Conservation (phyloP, 1,139 yeast species). For the Ogataea hybrid region DNA sequence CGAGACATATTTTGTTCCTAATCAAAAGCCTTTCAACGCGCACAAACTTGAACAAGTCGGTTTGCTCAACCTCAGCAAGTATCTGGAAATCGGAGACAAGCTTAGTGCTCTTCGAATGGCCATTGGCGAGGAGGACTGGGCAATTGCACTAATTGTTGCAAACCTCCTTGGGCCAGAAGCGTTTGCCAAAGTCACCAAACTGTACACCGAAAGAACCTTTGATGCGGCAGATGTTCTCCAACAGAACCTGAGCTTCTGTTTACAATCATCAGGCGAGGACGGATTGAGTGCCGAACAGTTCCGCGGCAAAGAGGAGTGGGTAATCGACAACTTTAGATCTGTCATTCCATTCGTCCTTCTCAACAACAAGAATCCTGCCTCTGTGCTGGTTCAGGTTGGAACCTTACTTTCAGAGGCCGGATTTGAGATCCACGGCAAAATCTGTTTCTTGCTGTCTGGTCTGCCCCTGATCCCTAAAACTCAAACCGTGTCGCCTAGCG, state of each 20-base stretch:
- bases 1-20: slow-evolving; percentile 13
- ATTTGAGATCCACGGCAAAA: slow-evolving; percentile 24
- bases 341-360: slow-evolving; percentile 30
- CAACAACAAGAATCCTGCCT: slow-evolving; percentile 34
- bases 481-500: slow-evolving; percentile 32
- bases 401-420: slow-evolving; percentile 43
- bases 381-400: slow-evolving; percentile 56
- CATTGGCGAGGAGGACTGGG: slow-evolving; percentile 67
- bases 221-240: slow-evolving; percentile 26
- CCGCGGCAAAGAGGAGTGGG: slow-evolving; percentile 28
- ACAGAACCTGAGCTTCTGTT: slow-evolving; percentile 29
- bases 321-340: slow-evolving; percentile 28
- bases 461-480: slow-evolving; percentile 27
- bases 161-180: slow-evolving; percentile 60
- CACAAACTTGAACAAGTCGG: slow-evolving; percentile 22
- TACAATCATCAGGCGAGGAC: slow-evolving; percentile 22
- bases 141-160: slow-evolving; percentile 72
- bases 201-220: slow-evolving; percentile 46
- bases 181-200: slow-evolving; percentile 57
- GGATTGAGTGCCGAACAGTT: slow-evolving; percentile 20
- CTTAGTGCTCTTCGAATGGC: slow-evolving; percentile 66
- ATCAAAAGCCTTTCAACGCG: slow-evolving; percentile 25
- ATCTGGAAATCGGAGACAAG: slow-evolving; percentile 61
- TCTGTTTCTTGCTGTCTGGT: slow-evolving; percentile 29
- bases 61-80: slow-evolving; percentile 30